Conservation (phyloP, 306 rosid genomes). For the Carpinus viminea region DNA sequence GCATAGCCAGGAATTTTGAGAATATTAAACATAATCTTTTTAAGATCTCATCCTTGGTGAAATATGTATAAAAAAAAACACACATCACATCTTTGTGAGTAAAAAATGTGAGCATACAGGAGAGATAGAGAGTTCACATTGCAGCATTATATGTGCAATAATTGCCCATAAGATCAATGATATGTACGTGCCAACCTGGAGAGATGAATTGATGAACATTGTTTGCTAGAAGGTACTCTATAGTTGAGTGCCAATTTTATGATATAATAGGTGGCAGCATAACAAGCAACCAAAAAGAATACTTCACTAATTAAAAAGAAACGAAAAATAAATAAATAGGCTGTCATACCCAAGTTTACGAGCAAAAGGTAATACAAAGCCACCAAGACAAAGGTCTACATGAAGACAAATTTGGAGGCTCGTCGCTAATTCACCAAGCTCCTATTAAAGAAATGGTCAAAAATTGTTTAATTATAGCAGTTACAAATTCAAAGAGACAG, state of each 20-base stretch:
- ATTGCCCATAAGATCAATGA: not conserved
- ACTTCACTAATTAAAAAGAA: conserved; percentile 15
- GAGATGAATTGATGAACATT: not conserved
- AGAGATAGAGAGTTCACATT: not conserved
- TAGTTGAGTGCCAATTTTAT: not conserved
- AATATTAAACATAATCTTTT: not conserved
- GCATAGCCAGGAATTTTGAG: not conserved
- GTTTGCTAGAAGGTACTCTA: not conserved
- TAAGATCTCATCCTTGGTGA: not conserved
- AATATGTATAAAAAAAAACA: not conserved
- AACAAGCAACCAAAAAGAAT: conserved; percentile 2
- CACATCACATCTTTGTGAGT: not conserved
- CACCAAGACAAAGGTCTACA: conserved; percentile 96
- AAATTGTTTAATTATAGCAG: conserved; percentile 17
- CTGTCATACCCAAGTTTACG: conserved; percentile 79
- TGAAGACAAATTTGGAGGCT: conserved; percentile 80
- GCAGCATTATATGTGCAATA: not conserved
- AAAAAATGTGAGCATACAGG: not conserved
- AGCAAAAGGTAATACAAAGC: conserved; percentile 92
- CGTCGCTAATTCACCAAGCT: conserved; percentile 87
- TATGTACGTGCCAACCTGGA: not conserved
- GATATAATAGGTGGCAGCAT: not conserved
- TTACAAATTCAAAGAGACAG: conserved; percentile 8
- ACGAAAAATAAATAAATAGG: conserved; percentile 26
- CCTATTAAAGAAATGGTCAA: conserved; percentile 53